Evolutionary conservation across 352 stramenopile species (phyloP).

Genomic region (Phytophthora palmivora): DNA sequence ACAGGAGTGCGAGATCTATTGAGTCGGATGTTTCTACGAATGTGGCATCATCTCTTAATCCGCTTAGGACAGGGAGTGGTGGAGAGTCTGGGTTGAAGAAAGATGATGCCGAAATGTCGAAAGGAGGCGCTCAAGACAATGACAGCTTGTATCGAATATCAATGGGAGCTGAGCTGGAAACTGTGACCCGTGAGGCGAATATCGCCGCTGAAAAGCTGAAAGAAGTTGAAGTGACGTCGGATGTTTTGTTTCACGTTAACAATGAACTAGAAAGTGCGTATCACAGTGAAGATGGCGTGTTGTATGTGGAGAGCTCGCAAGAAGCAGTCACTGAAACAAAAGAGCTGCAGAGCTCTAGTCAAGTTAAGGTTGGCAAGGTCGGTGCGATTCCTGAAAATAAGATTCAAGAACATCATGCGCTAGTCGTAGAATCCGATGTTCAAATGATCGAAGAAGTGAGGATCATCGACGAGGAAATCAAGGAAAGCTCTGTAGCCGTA

Average conservation of each 20-base stretch:
- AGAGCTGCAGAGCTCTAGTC: conserved; percentile 1
- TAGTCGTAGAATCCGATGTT: conserved; percentile 1
- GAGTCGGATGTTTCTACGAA: conserved; percentile 9
- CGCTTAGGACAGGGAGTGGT: not conserved
- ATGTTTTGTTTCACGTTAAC: conserved; percentile 13
- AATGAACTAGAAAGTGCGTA: conserved; percentile 6
- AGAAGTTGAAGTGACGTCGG: conserved; percentile 30
- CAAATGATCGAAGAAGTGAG: conserved; percentile 2
- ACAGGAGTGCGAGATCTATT: conserved; percentile 9
- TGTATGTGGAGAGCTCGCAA: conserved; percentile 1
- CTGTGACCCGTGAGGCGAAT: conserved; percentile 4
- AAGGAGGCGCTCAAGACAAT: conserved; percentile 8
- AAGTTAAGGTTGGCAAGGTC: conserved; percentile 1
- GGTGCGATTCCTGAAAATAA: conserved; percentile 1
- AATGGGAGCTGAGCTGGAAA: conserved; percentile 1
- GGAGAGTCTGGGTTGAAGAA: conserved; percentile 2
- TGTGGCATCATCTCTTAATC: not conserved
- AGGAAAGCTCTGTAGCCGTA: conserved; percentile 2
- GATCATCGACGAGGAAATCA: conserved; percentile 14
- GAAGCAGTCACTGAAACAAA: not conserved
- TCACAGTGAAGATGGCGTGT: conserved; percentile 4
- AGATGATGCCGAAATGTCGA: not conserved
- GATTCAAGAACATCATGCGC: conserved; percentile 10
- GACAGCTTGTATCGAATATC: not conserved
- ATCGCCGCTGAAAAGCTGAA: conserved; percentile 3